Conservation (phyloP, 2,329 filamentous ascomycete genomes). For the Corniculantispora saksenae region DNA sequence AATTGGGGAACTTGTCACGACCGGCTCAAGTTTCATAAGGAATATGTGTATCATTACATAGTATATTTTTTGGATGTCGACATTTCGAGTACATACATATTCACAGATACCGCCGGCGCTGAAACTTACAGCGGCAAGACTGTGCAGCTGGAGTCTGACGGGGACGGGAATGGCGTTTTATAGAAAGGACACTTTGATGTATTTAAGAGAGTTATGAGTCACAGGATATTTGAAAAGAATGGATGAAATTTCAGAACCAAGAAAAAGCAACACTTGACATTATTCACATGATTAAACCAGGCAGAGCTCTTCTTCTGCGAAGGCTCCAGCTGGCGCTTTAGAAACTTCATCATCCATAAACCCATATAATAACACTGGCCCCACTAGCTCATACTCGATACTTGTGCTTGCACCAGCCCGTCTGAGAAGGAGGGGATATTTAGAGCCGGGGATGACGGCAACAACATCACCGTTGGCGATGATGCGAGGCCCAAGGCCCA, state of each 20-base stretch:
- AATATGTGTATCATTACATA: conserved; percentile 25
- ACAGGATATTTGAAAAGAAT: background rate
- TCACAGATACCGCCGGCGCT: background rate
- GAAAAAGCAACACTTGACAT: background rate
- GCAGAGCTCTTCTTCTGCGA: conserved; percentile 5
- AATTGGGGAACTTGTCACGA: background rate
- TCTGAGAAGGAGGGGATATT: conserved; percentile 13
- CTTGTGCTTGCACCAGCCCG: background rate
- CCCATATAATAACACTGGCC: conserved; percentile 11
- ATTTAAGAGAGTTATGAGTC: background rate
- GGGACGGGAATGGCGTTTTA: conserved; percentile 7
- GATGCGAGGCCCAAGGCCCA: conserved; percentile 16
- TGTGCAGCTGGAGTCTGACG: no score
- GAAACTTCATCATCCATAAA: conserved; percentile 17
- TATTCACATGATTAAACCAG: background rate
- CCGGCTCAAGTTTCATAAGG: conserved; percentile 20
- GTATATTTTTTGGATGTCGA: background rate
- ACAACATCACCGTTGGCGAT: conserved; percentile 3
- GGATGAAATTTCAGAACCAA: background rate
- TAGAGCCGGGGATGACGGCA: conserved; percentile 2
- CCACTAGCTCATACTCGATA: conserved; percentile 7
- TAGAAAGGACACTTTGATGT: background rate
- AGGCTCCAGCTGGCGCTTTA: background rate
- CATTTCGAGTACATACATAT: conserved; percentile 15
- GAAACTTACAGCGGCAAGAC: background rate